Percentiles rank a stretch among this genome's conserved stretches.
These are phyloP conservation scores for Porphyrellus cyaneotinctus DNA, from an alignment of 768 basidiomycete genomes.

Conservation along the genomic window DNA sequence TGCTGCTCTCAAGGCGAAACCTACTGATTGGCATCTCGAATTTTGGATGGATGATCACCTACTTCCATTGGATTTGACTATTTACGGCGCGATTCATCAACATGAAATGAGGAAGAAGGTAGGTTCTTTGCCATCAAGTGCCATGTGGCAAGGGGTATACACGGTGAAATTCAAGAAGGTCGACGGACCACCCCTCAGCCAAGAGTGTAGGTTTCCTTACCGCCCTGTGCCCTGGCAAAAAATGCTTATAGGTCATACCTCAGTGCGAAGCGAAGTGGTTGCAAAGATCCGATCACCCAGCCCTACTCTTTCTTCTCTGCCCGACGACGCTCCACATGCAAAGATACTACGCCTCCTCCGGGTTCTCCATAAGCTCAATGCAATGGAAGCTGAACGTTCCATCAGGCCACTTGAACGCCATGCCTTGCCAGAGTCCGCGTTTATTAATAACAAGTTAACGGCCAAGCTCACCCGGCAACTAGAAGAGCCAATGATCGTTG, in stretches of 20 bases:
- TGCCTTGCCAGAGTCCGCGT: conserved; percentile 72
- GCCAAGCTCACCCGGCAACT: conserved; percentile 97
- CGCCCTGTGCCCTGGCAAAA: background rate
- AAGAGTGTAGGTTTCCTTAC: conserved; percentile 50
- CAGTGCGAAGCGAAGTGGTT: conserved; percentile 36
- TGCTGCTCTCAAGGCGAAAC: conserved; percentile 87
- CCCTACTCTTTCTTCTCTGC: conserved; percentile 71
- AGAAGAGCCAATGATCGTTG: conserved; percentile 99
- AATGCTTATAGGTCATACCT: conserved; percentile 16
- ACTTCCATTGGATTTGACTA: conserved; percentile 82
- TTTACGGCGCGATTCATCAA: conserved; percentile 95
- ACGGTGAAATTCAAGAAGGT: conserved; percentile 94
- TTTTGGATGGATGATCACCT: conserved; percentile 90
- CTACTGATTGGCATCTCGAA: conserved; percentile 94
- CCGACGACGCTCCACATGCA: conserved; percentile 78
- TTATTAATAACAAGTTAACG: conserved; percentile 96
- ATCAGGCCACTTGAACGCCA: conserved; percentile 46
- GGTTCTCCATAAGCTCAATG: conserved; percentile 80
- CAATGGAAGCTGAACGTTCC: conserved; percentile 62
- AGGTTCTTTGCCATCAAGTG: conserved; percentile 56
- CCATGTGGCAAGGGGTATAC: conserved; percentile 88
- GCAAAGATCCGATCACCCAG: conserved; percentile 58
- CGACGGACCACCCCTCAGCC: conserved; percentile 63
- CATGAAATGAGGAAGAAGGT: conserved; percentile 78
- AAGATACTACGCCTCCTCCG: conserved; percentile 90